Conservation (phyloP, 345 rosid species). For the Nasturtium officinale region DNA sequence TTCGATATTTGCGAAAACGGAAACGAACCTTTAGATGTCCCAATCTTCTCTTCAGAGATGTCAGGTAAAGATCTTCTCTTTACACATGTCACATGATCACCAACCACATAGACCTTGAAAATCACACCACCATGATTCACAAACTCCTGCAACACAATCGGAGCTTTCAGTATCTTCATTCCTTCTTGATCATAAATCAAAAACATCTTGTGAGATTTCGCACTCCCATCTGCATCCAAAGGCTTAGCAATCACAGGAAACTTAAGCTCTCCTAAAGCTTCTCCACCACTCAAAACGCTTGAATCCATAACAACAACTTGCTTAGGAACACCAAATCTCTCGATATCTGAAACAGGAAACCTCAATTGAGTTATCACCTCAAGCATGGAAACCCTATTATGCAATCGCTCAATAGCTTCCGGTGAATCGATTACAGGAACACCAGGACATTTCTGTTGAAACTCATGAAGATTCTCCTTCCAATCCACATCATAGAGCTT, state of each 20-base stretch:
- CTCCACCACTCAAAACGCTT: constrained; percentile 30
- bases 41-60: constrained; percentile 51
- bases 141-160: constrained; percentile 65
- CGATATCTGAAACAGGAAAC: constrained; percentile 29
- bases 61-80: constrained; percentile 62
- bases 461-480: constrained; percentile 47
- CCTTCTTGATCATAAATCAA: constrained; percentile 58
- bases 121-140: constrained; percentile 72
- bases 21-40: constrained; percentile 46
- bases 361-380: constrained; percentile 49
- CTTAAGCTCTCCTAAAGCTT: constrained; percentile 41
- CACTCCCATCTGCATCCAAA: constrained; percentile 55
- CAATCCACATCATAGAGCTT: constrained; percentile 55
- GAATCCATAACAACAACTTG: constrained; percentile 51
- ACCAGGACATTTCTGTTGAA: constrained; percentile 47
- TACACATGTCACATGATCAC: constrained; percentile 50
- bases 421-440: constrained; percentile 57
- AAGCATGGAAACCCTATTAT: constrained; percentile 60
- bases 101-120: constrained; percentile 66
- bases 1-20: constrained; percentile 67
- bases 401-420: constrained; percentile 49
- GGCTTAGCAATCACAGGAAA: constrained; percentile 67
- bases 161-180: constrained; percentile 44
- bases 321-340: constrained; percentile 44
- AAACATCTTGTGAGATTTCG: constrained; percentile 54